phyloP scores from a whole-genome alignment of 345 rosid species.

The Sonneratia caseolaris region DNA sequence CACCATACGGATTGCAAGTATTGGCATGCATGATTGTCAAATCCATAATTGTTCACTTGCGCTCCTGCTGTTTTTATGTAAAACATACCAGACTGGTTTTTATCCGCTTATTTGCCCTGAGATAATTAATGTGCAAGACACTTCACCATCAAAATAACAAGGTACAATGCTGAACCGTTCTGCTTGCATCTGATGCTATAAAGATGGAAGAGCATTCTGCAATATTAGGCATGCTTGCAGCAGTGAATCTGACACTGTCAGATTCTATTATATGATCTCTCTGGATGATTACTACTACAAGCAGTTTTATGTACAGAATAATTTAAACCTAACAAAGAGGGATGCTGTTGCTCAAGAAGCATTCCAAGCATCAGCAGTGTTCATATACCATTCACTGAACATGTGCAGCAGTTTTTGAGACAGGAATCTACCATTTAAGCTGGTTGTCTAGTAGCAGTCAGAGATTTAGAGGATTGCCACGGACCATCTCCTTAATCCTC shows the following conservation, averaged over 20 bases:
- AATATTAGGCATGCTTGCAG: background rate
- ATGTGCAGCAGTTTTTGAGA: background rate
- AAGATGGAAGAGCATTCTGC: background rate
- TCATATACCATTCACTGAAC: background rate
- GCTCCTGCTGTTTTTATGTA: background rate
- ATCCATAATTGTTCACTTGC: background rate
- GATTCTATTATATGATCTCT: background rate
- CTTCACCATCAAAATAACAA: no score
- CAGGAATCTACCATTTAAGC: background rate
- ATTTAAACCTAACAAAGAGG: background rate
- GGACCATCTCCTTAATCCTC: constrained; percentile 40
- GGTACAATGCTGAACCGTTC: no score
- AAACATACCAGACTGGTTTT: background rate
- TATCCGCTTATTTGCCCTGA: background rate
- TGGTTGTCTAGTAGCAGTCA: background rate
- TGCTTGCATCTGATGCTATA: background rate
- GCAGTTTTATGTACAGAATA: background rate
- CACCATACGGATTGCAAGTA: background rate
- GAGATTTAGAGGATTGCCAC: background rate
- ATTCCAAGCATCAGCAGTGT: background rate
- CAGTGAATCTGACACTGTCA: background rate
- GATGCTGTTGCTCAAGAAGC: background rate
- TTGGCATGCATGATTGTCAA: background rate
- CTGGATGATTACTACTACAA: background rate
- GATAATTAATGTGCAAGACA: no score